Evolutionary conservation across 2,329 filamentous ascomycete species (phyloP).

Genomic region (Ascochyta viciae-villosae): DNA sequence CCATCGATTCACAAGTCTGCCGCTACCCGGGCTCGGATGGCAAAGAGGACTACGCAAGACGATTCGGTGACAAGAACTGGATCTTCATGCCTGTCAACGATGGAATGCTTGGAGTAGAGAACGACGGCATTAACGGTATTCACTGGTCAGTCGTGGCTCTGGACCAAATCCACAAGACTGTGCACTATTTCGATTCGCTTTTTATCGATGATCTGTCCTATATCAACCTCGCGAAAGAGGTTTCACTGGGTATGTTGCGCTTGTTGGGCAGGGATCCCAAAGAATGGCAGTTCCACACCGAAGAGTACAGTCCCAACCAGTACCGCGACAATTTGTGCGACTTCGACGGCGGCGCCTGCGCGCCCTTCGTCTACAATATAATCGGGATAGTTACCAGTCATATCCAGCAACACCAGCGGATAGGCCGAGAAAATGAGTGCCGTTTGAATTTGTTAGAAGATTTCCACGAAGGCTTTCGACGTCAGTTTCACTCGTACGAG

Average conservation of each 20-base stretch:
- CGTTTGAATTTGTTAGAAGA: background rate
- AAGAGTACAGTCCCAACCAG: conserved; percentile 22
- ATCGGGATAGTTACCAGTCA: background rate
- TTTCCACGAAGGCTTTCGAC: background rate
- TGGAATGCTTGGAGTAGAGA: conserved; percentile 14
- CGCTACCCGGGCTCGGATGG: conserved; percentile 5
- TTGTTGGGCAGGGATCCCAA: conserved; percentile 20
- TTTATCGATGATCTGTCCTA: background rate
- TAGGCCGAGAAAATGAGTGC: background rate
- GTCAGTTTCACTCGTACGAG: background rate
- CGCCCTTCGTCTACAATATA: conserved; percentile 31
- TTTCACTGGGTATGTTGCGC: conserved; percentile 15
- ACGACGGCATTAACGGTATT: conserved; percentile 1
- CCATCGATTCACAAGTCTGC: conserved; percentile 20
- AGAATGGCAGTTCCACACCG: conserved; percentile 1
- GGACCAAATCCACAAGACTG: conserved; percentile 10
- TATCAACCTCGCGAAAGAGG: background rate
- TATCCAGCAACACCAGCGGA: conserved; percentile 1
- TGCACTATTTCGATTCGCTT: conserved; percentile 31
- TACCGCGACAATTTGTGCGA: conserved; percentile 17
- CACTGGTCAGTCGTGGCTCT: conserved; percentile 36
- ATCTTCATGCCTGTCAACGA: conserved; percentile 39
- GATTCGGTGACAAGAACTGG: conserved; percentile 25
- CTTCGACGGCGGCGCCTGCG: conserved; percentile 27
- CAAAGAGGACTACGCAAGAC: conserved; percentile 16